Percentiles rank a stretch among this genome's conserved stretches.
Evolutionary conservation across 169 alveolate species (phyloP).

Genomic region (Eimeria brunetti): DNA sequence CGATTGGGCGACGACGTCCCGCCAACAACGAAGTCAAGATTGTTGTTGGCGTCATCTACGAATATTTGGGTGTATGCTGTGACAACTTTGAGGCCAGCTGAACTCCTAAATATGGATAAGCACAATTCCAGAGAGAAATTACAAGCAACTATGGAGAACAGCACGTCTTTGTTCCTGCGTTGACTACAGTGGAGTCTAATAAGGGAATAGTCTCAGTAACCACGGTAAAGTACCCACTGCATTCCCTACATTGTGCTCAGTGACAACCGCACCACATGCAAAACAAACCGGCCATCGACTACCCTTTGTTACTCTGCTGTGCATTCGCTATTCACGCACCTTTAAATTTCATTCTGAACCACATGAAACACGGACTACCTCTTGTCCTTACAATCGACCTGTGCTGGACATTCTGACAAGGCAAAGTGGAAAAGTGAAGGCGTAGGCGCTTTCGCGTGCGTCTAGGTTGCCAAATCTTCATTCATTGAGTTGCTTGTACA

Average conservation of each 20-base stretch:
- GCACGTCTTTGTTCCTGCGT: neutral
- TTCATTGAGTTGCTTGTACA: neutral
- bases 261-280: neutral
- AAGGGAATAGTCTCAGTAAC: neutral
- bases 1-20: neutral
- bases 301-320: neutral
- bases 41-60: neutral
- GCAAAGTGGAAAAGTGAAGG: neutral
- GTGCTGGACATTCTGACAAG: neutral
- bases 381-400: neutral
- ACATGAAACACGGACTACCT: neutral
- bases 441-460: neutral
- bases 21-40: neutral
- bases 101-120: neutral
- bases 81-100: neutral
- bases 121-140: neutral
- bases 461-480: neutral
- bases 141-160: neutral
- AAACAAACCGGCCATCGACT: neutral
- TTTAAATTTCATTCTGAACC: neutral
- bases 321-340: neutral
- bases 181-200: neutral
- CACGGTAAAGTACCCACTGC: neutral
- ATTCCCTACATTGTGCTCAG: neutral
- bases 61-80: neutral